Conservation (phyloP, 164 flowering plant species). For the Hamamelis virginiana region DNA sequence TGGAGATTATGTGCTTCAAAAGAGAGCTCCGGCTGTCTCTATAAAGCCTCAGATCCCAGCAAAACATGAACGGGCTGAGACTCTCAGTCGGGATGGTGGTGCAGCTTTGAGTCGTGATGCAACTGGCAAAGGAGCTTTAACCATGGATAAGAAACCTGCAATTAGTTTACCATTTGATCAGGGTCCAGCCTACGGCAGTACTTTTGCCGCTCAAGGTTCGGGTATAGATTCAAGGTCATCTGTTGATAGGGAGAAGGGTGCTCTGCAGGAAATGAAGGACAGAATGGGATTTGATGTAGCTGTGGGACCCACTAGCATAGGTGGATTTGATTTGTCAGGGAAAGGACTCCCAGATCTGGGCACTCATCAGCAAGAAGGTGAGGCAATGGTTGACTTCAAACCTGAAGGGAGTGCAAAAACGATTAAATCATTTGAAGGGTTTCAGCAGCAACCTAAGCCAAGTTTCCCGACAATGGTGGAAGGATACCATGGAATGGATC, state of each 20-base stretch:
- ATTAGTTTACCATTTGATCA: neutral
- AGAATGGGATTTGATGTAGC: neutral
- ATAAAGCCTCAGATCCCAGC: slow-evolving; percentile 18
- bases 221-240: slow-evolving; percentile 19
- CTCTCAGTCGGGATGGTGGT: slow-evolving; percentile 10
- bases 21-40: slow-evolving; percentile 35
- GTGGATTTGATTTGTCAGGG: slow-evolving; percentile 1
- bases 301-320: neutral
- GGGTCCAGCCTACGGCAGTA: slow-evolving; percentile 1
- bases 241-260: slow-evolving; percentile 14
- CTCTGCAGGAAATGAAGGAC: slow-evolving; percentile 15
- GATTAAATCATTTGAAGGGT: slow-evolving; percentile 9
- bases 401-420: slow-evolving; percentile 10
- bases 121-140: slow-evolving; percentile 16
- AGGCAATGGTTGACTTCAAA: slow-evolving; percentile 2
- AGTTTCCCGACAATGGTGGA: slow-evolving; percentile 7
- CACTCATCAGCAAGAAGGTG: slow-evolving; percentile 11
- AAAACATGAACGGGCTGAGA: slow-evolving; percentile 22
- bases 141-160: neutral
- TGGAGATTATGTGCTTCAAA: slow-evolving; percentile 59
- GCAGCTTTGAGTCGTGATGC: slow-evolving; percentile 11
- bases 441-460: slow-evolving; percentile 12
- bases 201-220: slow-evolving; percentile 8
- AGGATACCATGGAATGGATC: slow-evolving; percentile 9
- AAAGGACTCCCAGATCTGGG: neutral